These are phyloP conservation scores for Rubus parviflorus DNA, from an alignment of 306 rosid genomes.

Conservation along the genomic window DNA sequence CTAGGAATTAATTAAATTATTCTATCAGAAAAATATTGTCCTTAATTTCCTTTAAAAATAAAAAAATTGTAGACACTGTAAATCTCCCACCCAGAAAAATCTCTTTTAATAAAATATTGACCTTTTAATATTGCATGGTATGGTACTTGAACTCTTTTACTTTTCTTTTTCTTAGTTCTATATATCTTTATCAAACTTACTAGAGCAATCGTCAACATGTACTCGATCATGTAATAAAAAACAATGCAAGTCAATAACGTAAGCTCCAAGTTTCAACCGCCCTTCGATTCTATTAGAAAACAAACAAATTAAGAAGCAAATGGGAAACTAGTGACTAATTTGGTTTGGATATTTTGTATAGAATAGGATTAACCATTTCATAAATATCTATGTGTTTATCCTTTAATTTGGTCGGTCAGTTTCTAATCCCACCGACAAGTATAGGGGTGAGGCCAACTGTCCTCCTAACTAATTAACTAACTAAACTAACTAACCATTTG, in stretches of 20 bases:
- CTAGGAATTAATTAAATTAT: no score
- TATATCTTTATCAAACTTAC: no score
- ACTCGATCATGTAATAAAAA: not conserved
- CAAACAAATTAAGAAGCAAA: not conserved
- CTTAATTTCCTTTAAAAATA: no score
- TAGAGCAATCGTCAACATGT: not conserved
- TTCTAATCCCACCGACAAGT: not conserved
- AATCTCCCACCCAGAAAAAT: no score
- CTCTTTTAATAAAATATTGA: no score
- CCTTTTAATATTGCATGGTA: no score
- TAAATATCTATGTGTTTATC: not conserved
- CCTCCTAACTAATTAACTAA: not conserved
- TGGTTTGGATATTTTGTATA: not conserved
- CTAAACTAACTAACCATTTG: not conserved
- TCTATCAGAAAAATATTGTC: no score
- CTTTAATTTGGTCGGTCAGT: not conserved
- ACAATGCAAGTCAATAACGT: not conserved
- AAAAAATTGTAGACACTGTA: no score
- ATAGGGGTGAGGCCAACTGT: not conserved
- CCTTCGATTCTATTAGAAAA: no score
- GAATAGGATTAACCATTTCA: constrained; percentile 12
- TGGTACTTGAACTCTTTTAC: no score
- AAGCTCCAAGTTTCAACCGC: not conserved
- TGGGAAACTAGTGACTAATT: not conserved
- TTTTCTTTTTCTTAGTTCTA: no score